Base-by-base conservation (phyloP, 345 rosid species). In the Turritis glabra region DNA sequence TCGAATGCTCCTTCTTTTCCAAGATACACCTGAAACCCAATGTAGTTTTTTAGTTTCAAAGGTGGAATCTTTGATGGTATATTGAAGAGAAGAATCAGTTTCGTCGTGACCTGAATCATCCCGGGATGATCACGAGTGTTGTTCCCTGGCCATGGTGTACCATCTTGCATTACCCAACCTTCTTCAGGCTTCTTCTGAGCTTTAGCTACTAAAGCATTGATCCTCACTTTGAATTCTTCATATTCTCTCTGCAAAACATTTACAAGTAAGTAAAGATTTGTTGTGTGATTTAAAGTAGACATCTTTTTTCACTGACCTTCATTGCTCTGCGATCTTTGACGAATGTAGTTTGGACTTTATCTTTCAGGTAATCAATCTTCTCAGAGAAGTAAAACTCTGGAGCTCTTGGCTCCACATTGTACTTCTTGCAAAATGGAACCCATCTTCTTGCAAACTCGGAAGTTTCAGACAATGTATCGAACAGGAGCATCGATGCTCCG, bases 91-190 rank as follows among this genome's bases (percentile, higher is more conserved):
- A n/a, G n/a, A n/a, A n/a, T n/a, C n/a, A n/a, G 57, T 43, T 64
- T 53, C 0, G 38, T 21, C 0, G 3, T 8, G 63, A 87, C 98
- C 97, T 95, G 99, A 83, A 95, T 92, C 98, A 95, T 95, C 27
- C 99, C 98, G 40, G 99, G 99, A 78, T 95, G 99, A 79, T 95
- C 99, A n/a, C 99, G 87, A 22, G 94, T 89, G 81, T 84, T 92
- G 84, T 95, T 95, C 9, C 99, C 99, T 3, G 99, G 99, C 99
- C 99, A 95, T 22, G 97, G 99, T 17, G 94, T 95, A 38, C 98
- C 97, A 75, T 95, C 99, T 77, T 95, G 99, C 99, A 95, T 95
- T 62, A 92, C 96, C 99, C 98, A 95, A 53, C 98, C 99, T 84
- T 95, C 99, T 83, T 95, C 98, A 35, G 98, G 99, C 59, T 90